Conservation (phyloP, 83 land plant genomes). For the Picea abies region DNA sequence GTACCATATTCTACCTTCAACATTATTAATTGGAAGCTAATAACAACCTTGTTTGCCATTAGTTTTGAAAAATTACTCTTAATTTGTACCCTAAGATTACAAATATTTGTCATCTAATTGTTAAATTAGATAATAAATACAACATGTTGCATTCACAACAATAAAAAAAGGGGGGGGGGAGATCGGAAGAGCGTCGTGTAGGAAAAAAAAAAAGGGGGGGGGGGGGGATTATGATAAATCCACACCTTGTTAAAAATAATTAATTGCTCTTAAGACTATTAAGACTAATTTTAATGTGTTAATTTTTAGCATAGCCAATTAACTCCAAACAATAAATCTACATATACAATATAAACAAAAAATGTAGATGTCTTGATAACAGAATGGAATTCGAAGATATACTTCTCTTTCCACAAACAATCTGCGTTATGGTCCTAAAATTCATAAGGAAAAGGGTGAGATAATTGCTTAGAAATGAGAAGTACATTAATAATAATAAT, state of each 20-base stretch:
- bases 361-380: neutral
- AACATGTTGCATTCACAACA: neutral
- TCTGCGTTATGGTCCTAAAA: neutral
- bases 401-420: slow-evolving; percentile 2
- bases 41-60: neutral
- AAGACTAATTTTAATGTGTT: neutral
- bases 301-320: neutral
- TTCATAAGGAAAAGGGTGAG: neutral
- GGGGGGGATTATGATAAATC: too few relatives aligned
- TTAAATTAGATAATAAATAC: neutral
- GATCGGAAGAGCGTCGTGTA: too few relatives aligned
- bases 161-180: too few relatives aligned
- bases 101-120: neutral
- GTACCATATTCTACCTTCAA: neutral
- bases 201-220: too few relatives aligned
- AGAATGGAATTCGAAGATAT: neutral
- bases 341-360: neutral
- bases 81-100: neutral
- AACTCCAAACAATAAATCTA: neutral
- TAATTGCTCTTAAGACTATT: neutral
- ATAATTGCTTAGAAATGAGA: neutral
- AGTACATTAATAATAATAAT: neutral
- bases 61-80: neutral
- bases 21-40: neutral
- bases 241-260: neutral